Conservation (phyloP, 1,284 basidiomycete species). For the Ganoderma sinense region DNA sequence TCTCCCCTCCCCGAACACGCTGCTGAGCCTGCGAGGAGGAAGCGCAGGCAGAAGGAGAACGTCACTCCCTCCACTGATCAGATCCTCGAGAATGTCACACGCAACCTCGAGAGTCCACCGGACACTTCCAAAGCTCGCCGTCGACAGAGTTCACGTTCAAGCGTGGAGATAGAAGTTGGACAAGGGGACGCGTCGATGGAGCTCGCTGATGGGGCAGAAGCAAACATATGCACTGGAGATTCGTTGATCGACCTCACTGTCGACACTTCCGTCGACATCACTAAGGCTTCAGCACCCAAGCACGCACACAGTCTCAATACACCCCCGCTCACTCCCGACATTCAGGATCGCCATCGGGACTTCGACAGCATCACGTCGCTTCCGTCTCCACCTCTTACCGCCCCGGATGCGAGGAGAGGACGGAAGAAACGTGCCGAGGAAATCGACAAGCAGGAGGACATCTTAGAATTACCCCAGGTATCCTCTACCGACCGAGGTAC, state of each 20-base stretch:
- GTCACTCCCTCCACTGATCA: neutral
- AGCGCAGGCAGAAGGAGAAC: constrained; percentile 27
- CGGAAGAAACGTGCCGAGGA: constrained; percentile 1
- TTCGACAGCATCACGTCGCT: constrained; percentile 12
- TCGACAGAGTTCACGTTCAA: neutral
- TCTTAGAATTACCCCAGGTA: neutral
- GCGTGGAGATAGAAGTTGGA: neutral
- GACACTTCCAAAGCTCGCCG: neutral
- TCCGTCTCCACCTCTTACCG: constrained; percentile 26
- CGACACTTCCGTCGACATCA: neutral
- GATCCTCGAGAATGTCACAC: neutral
- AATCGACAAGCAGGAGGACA: neutral
- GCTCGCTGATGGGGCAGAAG: no score
- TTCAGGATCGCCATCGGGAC: neutral
- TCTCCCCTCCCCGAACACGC: neutral
- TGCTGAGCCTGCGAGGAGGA: constrained; percentile 17
- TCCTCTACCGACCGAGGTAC: neutral
- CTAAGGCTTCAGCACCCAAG: neutral
- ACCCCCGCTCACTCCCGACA: constrained; percentile 14
- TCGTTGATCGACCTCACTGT: neutral
- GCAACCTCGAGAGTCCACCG: neutral
- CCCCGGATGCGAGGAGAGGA: constrained; percentile 1
- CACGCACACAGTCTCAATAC: neutral
- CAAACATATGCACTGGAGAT: neutral
- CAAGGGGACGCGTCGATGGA: no score